phyloP scores from a whole-genome alignment of 2,329 filamentous ascomycete genomes.

The Cercospora janseana region DNA sequence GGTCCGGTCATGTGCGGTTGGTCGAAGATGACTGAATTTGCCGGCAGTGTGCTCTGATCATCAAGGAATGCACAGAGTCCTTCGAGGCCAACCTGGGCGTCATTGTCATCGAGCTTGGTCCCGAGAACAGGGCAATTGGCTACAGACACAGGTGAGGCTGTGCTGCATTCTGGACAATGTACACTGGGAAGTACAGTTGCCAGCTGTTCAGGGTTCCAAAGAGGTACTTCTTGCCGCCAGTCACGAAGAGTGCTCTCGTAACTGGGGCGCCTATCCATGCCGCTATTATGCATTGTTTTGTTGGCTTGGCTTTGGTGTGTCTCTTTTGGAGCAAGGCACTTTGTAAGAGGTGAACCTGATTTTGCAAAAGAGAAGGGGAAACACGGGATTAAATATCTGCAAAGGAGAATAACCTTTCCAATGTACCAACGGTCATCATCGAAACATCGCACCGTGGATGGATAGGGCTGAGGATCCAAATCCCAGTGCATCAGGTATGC shows the following conservation, averaged over 20 bases:
- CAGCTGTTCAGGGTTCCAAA: background rate
- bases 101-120: background rate
- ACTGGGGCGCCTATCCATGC: background rate
- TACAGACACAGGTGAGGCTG: background rate
- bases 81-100: background rate
- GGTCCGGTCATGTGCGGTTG: background rate
- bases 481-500: too few relatives aligned
- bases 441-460: too few relatives aligned
- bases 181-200: background rate
- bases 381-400: too few relatives aligned
- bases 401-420: too few relatives aligned
- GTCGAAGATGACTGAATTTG: background rate
- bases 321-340: too few relatives aligned
- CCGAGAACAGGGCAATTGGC: background rate
- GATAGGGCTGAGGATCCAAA: too few relatives aligned
- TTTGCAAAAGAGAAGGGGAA: too few relatives aligned
- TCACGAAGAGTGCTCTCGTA: background rate
- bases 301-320: background rate
- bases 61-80: background rate
- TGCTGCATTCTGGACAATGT: background rate
- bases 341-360: too few relatives aligned
- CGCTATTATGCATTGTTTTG: background rate
- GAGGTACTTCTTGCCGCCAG: background rate
- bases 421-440: too few relatives aligned
- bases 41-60: background rate